Evolutionary conservation across 148 eudicot genomes (phyloP).

Genomic region (Rhododendron vialii): DNA sequence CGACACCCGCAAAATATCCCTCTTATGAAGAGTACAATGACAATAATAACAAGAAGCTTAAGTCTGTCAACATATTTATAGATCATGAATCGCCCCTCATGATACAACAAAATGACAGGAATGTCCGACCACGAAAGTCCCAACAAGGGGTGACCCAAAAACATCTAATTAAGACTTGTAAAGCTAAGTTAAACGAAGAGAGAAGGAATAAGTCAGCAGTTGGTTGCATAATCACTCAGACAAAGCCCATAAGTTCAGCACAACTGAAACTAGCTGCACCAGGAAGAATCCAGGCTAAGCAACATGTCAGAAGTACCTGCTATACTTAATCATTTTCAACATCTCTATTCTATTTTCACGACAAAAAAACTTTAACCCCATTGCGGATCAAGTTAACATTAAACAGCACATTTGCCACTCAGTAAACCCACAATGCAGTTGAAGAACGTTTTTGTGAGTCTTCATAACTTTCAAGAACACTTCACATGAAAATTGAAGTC

Average conservation of each 20-base stretch:
- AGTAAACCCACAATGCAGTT: background rate
- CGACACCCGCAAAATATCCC: background rate
- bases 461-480: background rate
- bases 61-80: background rate
- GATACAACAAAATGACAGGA: background rate
- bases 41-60: background rate
- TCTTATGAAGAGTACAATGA: background rate
- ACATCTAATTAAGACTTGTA: background rate
- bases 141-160: background rate
- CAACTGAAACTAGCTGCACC: background rate
- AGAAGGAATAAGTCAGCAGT: background rate
- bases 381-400: background rate
- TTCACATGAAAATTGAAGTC: background rate
- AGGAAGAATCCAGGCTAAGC: background rate
- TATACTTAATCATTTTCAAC: background rate
- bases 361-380: background rate
- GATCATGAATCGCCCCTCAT: background rate
- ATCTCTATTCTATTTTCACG: background rate
- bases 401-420: background rate
- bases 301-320: conserved; percentile 3
- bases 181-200: background rate
- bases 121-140: background rate
- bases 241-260: background rate
- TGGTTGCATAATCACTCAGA: background rate
- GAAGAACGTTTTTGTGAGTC: background rate